Evolutionary conservation across 1,139 yeast genomes (phyloP).

Genomic region (Keqinozyma sinolaborantium): DNA sequence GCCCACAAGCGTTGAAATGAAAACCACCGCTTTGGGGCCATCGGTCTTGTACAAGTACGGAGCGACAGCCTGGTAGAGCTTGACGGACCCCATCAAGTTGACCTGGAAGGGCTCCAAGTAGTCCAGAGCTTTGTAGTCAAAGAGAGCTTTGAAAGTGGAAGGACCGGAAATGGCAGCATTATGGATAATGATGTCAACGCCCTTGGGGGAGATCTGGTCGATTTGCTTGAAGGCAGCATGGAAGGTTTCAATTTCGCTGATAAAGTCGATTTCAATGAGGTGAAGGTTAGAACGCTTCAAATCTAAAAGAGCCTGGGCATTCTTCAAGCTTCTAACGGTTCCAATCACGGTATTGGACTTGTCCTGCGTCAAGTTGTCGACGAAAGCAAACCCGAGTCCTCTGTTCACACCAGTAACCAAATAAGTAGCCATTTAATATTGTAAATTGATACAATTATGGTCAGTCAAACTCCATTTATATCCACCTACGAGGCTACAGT

Average conservation of each 20-base stretch:
- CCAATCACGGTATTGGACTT: too few relatives aligned
- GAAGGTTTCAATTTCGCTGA: background rate
- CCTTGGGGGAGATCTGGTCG: too few relatives aligned
- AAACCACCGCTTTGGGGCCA: too few relatives aligned
- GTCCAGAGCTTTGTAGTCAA: too few relatives aligned
- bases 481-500: too few relatives aligned
- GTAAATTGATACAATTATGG: background rate
- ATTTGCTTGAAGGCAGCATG: slow-evolving; percentile 3
- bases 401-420: slow-evolving; percentile 6
- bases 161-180: slow-evolving; percentile 2
- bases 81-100: slow-evolving; percentile 29
- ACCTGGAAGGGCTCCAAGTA: too few relatives aligned
- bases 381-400: slow-evolving; percentile 6
- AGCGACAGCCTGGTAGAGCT: slow-evolving; percentile 19
- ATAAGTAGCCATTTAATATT: slow-evolving; percentile 5
- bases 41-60: slow-evolving; percentile 20
- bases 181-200: slow-evolving; percentile 1
- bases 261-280: slow-evolving; percentile 2
- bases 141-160: too few relatives aligned
- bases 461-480: too few relatives aligned
- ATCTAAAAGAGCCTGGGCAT: slow-evolving; percentile 1
- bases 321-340: too few relatives aligned
- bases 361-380: slow-evolving; percentile 3
- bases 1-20: too few relatives aligned
- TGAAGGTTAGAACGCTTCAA: slow-evolving; percentile 4